Evolutionary conservation across 352 stramenopile species (phyloP), one percentile per base, ranked within the genome.

Genomic region (Phytophthora hybrid): DNA sequence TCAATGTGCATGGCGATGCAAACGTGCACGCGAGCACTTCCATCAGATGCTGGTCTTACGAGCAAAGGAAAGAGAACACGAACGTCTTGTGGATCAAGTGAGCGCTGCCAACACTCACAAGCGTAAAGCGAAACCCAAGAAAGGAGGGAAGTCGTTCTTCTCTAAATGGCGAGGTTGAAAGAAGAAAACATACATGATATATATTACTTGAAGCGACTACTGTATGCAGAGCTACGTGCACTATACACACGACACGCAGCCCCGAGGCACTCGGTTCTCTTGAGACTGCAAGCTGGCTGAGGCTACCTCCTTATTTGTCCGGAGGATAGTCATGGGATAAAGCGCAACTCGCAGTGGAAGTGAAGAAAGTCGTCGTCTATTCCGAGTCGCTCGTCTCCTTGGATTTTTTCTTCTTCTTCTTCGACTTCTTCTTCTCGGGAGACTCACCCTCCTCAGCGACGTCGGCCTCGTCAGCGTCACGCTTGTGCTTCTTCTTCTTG

Each of bases 351-450:
- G 13, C 54, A 69, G 44, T 56, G 51, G 37, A 41, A 34, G 26
- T 65, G 52, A 46, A 46, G 11, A 46, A 14, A 14, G 16, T 44
- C 11, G 5, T 44, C 13, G 29, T 79, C 76, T 92, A 94, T 84
- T 92, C 85, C 82, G 76, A 88, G 81, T 94, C 85, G 69, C 79
- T 92, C 56, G 77, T 74, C 53, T 89, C 79, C 76, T 85, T 83
- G 55, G 83, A 81, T 81, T 93, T 93, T 80, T 94, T 95, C 78
- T 92, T 94, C 83, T 95, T 96, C 82, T 95, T 95, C 76, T 94
- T 95, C 32, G 79, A 84, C 75, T 92, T 94, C 73, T 95, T 97
- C 84, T 95, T 95, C 62, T 95, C 86, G 0, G 87, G 90, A 26
- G 87, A 92, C 32, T 88, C 83, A n/a, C 82, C 85, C 1, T 58